Conservation (phyloP, 345 rosid species). For the Lepidium aucheri region DNA sequence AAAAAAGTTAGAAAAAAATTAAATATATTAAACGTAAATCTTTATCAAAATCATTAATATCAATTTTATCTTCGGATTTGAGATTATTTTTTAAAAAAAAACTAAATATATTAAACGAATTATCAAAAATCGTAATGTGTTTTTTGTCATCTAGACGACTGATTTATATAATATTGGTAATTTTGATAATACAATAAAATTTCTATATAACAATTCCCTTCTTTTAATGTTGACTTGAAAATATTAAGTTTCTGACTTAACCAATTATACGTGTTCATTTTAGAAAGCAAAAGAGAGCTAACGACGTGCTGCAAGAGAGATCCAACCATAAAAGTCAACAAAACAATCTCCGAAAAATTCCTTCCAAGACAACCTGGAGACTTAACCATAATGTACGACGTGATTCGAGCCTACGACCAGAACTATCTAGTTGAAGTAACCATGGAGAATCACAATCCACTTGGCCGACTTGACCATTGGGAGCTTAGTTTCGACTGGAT, state of each 20-base stretch:
- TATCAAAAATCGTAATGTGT: no score
- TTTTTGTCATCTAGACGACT: neutral
- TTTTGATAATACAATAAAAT: neutral
- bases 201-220: neutral
- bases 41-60: no score
- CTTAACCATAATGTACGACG: constrained; percentile 91
- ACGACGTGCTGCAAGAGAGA: constrained; percentile 68
- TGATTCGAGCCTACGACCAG: constrained; percentile 63
- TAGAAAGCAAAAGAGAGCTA: constrained; percentile 51
- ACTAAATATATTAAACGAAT: no score
- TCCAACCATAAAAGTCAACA: constrained; percentile 40
- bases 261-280: neutral
- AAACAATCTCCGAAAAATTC: constrained; percentile 52
- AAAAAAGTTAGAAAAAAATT: no score
- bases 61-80: no score
- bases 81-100: no score
- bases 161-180: neutral
- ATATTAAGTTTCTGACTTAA: neutral
- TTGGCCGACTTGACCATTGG: constrained; percentile 97
- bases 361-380: constrained; percentile 75
- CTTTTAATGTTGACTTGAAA: neutral
- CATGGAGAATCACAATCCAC: constrained; percentile 76
- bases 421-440: constrained; percentile 75
- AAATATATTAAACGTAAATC: no score
- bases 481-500: constrained; percentile 93